These are phyloP conservation scores for Eucalyptus dawsonii DNA, from an alignment of 345 rosid genomes.

Conservation along the genomic window DNA sequence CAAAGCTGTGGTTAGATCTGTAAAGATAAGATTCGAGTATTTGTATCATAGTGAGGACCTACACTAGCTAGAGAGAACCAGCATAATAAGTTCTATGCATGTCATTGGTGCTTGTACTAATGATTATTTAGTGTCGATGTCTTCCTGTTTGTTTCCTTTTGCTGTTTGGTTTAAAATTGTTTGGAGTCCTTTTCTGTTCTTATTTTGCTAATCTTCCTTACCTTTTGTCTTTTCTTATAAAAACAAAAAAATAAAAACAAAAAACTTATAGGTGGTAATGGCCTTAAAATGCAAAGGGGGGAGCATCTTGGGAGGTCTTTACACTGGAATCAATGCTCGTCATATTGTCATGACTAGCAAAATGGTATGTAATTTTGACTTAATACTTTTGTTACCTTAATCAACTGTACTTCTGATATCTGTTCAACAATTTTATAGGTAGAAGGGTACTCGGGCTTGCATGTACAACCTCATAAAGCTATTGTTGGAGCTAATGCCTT, in stretches of 20 bases:
- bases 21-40: too few species aligned
- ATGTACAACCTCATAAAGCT: constrained; percentile 90
- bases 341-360: constrained; percentile 89
- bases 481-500: constrained; percentile 96
- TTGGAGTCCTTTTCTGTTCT: not conserved
- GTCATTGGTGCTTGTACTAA: not conserved
- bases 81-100: not conserved
- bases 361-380: constrained; percentile 42
- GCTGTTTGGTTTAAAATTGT: not conserved
- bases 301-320: constrained; percentile 61
- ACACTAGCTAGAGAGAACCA: not conserved
- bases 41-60: too few species aligned
- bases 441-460: constrained; percentile 78
- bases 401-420: not conserved
- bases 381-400: not conserved
- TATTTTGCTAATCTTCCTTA: not conserved
- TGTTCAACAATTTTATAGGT: constrained; percentile 29
- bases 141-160: not conserved
- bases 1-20: not conserved
- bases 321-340: constrained; percentile 59
- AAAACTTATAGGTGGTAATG: constrained; percentile 62
- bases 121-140: not conserved
- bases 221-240: not conserved
- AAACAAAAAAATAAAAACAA: too few species aligned
- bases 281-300: constrained; percentile 81